Conservation (phyloP, 139 green algal genomes). For the Closterium sp. region DNA sequence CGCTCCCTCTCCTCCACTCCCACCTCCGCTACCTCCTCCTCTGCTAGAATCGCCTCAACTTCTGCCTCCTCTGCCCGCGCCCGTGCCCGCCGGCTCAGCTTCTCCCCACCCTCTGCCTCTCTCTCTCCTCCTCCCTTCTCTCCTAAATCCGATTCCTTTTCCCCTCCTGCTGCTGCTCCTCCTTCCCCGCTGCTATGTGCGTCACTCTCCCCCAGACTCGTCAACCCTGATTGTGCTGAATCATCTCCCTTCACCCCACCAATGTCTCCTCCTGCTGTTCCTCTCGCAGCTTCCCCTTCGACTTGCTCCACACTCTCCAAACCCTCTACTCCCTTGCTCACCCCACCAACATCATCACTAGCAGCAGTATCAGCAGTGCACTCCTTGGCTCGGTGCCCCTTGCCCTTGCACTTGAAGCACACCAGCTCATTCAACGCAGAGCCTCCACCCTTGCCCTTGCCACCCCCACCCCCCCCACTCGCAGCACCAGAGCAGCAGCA, state of each 20-base stretch:
- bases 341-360: neutral
- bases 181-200: neutral
- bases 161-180: neutral
- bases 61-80: slow-evolving; percentile 26
- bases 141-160: neutral
- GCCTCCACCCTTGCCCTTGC: neutral
- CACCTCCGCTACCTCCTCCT: slow-evolving; percentile 50
- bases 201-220: neutral
- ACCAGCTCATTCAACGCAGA: neutral
- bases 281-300: neutral
- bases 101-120: neutral
- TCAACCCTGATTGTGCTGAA: neutral
- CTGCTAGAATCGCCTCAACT: slow-evolving; percentile 46
- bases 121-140: neutral
- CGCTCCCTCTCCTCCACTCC: slow-evolving; percentile 36
- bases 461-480: neutral
- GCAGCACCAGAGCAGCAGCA: neutral
- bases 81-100: slow-evolving; percentile 30
- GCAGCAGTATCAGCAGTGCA: slow-evolving; percentile 19
- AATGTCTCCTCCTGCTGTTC: neutral
- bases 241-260: neutral
- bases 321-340: neutral
- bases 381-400: slow-evolving; percentile 42
- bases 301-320: neutral
- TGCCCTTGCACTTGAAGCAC: slow-evolving; percentile 47